Evolutionary conservation across 2,329 filamentous ascomycete genomes (phyloP).

Genomic region (Diaporthe australafricana): DNA sequence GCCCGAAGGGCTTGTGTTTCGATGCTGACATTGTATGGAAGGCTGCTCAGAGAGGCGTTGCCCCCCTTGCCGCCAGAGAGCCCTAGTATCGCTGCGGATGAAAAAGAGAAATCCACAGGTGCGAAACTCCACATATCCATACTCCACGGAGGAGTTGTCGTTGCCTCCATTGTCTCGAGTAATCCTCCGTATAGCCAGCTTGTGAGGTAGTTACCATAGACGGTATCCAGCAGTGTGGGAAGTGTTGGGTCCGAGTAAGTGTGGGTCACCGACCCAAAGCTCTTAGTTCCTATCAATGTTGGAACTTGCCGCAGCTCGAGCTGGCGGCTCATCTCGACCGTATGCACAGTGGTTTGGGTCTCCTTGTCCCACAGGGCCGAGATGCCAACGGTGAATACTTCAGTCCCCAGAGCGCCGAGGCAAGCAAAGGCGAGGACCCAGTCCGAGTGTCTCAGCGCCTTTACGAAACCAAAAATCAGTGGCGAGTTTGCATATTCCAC

Average conservation of each 20-base stretch:
- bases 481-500: not conserved
- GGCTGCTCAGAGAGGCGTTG: not conserved
- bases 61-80: not conserved
- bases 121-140: not conserved
- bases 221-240: not conserved
- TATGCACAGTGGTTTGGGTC: not conserved
- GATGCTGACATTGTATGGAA: not conserved
- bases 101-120: not conserved
- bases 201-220: not conserved
- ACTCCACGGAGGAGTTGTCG: not conserved
- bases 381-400: not conserved
- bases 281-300: not conserved
- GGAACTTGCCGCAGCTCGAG: not conserved
- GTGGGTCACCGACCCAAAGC: not conserved
- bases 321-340: not conserved
- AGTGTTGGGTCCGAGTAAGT: not conserved
- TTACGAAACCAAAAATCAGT: not conserved
- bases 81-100: not conserved
- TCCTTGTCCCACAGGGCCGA: not conserved
- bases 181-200: not conserved
- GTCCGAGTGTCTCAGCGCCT: not conserved
- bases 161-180: not conserved
- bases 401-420: not conserved
- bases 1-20: not conserved
- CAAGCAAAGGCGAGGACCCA: not conserved